Conservation (phyloP, 129 eudicot genomes). For the Scalesia atractyloides region DNA sequence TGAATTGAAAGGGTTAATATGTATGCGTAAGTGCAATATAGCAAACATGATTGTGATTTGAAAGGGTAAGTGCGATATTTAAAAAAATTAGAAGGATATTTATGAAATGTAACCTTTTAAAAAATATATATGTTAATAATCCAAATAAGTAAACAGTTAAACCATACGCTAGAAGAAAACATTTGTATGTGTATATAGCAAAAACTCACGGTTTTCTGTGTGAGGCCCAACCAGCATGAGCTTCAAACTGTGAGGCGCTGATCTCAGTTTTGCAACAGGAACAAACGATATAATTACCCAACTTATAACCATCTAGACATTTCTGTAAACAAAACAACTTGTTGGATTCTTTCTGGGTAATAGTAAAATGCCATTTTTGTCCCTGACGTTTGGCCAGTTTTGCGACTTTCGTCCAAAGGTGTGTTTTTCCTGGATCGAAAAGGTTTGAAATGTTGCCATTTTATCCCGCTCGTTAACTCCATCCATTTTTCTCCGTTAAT, state of each 20-base stretch:
- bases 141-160: neutral
- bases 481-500: too few species aligned
- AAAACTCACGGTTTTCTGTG: slow-evolving; percentile 85
- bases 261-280: slow-evolving; percentile 73
- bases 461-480: too few species aligned
- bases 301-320: slow-evolving; percentile 76
- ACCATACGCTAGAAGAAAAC: neutral
- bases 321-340: slow-evolving; percentile 46
- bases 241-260: slow-evolving; percentile 93
- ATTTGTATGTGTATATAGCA: neutral
- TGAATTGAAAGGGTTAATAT: neutral
- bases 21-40: neutral
- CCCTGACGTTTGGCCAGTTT: too few species aligned
- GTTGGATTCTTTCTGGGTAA: slow-evolving; percentile 13
- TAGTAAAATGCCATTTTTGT: too few species aligned
- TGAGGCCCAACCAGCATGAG: slow-evolving; percentile 96
- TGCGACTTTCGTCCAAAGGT: too few species aligned
- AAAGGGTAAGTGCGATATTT: neutral
- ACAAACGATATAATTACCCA: slow-evolving; percentile 71
- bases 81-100: neutral
- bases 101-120: neutral
- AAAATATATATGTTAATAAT: neutral
- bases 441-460: too few species aligned
- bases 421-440: too few species aligned
- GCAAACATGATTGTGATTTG: neutral